Evolutionary conservation across 345 rosid species (phyloP).

Genomic region (Salix arbutifolia): DNA sequence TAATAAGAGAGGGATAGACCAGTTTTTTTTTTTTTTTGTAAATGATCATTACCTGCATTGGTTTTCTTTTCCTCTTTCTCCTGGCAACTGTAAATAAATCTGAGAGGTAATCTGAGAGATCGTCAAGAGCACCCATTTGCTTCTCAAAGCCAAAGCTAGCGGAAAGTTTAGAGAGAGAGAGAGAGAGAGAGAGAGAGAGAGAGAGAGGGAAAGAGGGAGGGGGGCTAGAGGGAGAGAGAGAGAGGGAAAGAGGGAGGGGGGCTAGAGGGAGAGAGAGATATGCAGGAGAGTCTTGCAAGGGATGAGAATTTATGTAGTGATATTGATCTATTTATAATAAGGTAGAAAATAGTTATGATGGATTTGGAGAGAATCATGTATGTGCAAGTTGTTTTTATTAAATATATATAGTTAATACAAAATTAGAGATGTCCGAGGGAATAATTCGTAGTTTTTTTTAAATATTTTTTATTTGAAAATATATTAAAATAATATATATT

Average conservation of each 20-base stretch:
- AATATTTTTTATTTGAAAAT: no score
- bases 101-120: constrained; percentile 22
- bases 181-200: not conserved
- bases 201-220: not conserved
- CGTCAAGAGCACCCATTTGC: constrained; percentile 47
- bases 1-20: not conserved
- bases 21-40: no score
- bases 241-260: not conserved
- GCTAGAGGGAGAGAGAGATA: not conserved
- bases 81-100: constrained; percentile 31
- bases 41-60: constrained; percentile 37
- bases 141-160: not conserved
- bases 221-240: not conserved
- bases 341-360: not conserved
- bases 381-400: constrained; percentile 14
- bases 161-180: not conserved
- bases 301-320: not conserved
- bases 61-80: constrained; percentile 37
- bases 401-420: not conserved
- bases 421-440: no score
- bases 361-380: not conserved
- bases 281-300: not conserved
- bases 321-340: not conserved
- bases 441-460: no score
- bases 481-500: no score